phyloP scores from a whole-genome alignment of 192 early-diverging fungal species.

The Coemansia sp. region DNA sequence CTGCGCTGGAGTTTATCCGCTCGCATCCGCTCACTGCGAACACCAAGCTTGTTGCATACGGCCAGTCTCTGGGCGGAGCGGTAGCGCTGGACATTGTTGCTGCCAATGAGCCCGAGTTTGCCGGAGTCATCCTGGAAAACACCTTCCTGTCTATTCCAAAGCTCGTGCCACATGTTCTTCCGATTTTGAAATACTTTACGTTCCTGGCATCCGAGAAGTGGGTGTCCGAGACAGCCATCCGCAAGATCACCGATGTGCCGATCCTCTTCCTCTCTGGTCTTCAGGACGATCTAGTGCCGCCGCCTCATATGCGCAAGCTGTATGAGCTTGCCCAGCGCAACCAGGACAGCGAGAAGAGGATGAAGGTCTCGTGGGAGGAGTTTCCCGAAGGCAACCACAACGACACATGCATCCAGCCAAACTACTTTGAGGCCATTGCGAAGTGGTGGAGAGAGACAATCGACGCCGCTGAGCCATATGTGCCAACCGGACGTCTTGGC shows the following conservation, averaged over 20 bases:
- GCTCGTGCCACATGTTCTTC: slow-evolving; percentile 84
- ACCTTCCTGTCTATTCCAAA: slow-evolving; percentile 88
- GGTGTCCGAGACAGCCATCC: slow-evolving; percentile 76
- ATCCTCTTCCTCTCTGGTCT: slow-evolving; percentile 81
- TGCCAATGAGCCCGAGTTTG: slow-evolving; percentile 72
- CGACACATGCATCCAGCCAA: slow-evolving; percentile 82
- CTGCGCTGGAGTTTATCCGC: slow-evolving; percentile 82
- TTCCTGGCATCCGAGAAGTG: slow-evolving; percentile 91
- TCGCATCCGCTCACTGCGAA: slow-evolving; percentile 70
- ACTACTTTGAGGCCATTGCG: slow-evolving; percentile 79
- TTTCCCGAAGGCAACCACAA: slow-evolving; percentile 90
- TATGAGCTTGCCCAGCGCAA: slow-evolving; percentile 61
- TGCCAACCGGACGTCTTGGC: slow-evolving; percentile 47
- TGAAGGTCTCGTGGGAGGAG: slow-evolving; percentile 54
- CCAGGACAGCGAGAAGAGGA: slow-evolving; percentile 17
- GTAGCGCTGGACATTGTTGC: slow-evolving; percentile 88
- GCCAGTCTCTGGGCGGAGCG: slow-evolving; percentile 96
- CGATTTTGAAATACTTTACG: slow-evolving; percentile 67
- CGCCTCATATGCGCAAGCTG: slow-evolving; percentile 81
- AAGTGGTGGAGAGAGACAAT: slow-evolving; percentile 45
- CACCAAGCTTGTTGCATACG: slow-evolving; percentile 85
- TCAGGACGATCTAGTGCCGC: slow-evolving; percentile 87
- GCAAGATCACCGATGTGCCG: slow-evolving; percentile 65
- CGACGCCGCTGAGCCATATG: slow-evolving; percentile 41
- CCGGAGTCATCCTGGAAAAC: slow-evolving; percentile 90